Conservation (phyloP, 2,329 filamentous ascomycete species). For the Cylindrodendrum hubeiense region DNA sequence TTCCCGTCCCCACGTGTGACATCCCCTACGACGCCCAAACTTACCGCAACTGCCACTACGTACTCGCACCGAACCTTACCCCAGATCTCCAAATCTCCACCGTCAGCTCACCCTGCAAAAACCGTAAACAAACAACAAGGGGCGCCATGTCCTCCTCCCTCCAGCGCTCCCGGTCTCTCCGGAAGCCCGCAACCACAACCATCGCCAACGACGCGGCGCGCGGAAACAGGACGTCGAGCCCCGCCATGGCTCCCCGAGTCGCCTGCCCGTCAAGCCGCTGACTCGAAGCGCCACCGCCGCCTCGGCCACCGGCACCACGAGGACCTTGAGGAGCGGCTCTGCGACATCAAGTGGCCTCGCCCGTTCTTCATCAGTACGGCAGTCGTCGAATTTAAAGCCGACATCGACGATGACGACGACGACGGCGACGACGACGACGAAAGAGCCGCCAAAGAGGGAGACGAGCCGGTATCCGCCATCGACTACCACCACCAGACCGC, state of each 20-base stretch:
- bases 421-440: slow-evolving; percentile 22
- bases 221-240: slow-evolving; percentile 36
- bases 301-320: slow-evolving; percentile 38
- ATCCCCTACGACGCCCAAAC: neutral
- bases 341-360: slow-evolving; percentile 24
- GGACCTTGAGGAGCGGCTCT: slow-evolving; percentile 36
- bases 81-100: slow-evolving; percentile 13
- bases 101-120: slow-evolving; percentile 3
- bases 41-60: neutral
- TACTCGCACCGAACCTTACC: neutral
- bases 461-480: slow-evolving; percentile 50
- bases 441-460: slow-evolving; percentile 38
- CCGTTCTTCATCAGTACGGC: slow-evolving; percentile 41
- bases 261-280: slow-evolving; percentile 62
- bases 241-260: slow-evolving; percentile 61
- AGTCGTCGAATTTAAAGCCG: slow-evolving; percentile 23
- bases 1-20: neutral
- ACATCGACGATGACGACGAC: slow-evolving; percentile 21
- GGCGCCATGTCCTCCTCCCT: slow-evolving; percentile 58
- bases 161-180: slow-evolving; percentile 62
- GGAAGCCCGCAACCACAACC: slow-evolving; percentile 52
- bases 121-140: slow-evolving; percentile 6
- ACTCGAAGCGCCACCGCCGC: slow-evolving; percentile 47
- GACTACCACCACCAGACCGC: slow-evolving; percentile 47
- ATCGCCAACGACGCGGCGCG: slow-evolving; percentile 29